phyloP scores from a whole-genome alignment of 1,284 basidiomycete genomes.

The Termitomyces sp. region DNA sequence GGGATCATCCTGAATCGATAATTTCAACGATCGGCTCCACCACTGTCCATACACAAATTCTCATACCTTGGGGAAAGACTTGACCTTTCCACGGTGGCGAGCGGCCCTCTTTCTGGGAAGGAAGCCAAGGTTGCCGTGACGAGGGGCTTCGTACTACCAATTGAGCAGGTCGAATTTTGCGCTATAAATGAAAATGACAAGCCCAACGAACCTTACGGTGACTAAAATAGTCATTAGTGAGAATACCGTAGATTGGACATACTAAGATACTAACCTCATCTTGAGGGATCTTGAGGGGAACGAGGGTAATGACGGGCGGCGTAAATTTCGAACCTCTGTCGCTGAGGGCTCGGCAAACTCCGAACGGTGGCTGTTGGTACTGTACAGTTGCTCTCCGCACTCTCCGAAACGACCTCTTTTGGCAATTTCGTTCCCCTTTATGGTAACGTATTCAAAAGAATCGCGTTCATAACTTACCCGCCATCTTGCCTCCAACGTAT shows the following conservation, averaged over 20 bases:
- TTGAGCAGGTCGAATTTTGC: slow-evolving; percentile 6
- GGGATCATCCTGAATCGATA: slow-evolving; percentile 81
- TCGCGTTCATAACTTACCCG: background rate
- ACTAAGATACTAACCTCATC: slow-evolving; percentile 42
- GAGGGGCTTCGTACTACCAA: slow-evolving; percentile 87
- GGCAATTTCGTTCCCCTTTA: slow-evolving; percentile 12
- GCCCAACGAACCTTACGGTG: slow-evolving; percentile 54
- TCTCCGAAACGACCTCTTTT: slow-evolving; percentile 8
- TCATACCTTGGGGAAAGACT: slow-evolving; percentile 92
- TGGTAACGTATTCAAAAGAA: background rate
- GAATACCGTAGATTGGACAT: slow-evolving; percentile 4
- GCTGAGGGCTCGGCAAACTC: slow-evolving; percentile 24
- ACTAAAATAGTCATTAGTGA: slow-evolving; percentile 31
- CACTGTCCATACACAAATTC: background rate
- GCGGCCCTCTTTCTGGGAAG: slow-evolving; percentile 93
- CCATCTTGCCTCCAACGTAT: background rate
- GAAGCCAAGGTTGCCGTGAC: slow-evolving; percentile 91
- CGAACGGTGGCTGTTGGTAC: slow-evolving; percentile 33
- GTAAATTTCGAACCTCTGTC: slow-evolving; percentile 21
- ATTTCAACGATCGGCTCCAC: slow-evolving; percentile 1
- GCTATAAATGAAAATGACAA: background rate
- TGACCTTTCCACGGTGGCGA: slow-evolving; percentile 96
- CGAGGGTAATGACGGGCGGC: slow-evolving; percentile 26
- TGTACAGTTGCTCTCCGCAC: slow-evolving; percentile 28
- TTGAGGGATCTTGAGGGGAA: slow-evolving; percentile 39